Evolutionary conservation across 257 asterid genomes (phyloP), one percentile per base, ranked within the genome.

Genomic region (Nicotiana attenuata): DNA sequence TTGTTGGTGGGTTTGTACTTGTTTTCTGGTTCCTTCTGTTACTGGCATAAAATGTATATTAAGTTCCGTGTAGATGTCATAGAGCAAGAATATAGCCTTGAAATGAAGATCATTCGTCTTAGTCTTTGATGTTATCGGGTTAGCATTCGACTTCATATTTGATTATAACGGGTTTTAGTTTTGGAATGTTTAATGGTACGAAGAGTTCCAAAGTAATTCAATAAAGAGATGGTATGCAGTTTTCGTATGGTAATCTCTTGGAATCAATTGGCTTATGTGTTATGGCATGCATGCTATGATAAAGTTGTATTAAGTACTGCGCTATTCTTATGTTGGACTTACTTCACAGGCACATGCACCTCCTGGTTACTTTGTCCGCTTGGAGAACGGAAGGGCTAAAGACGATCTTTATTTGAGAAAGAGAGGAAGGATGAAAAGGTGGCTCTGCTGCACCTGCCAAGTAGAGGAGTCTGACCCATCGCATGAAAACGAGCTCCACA

Each of bases 391-490:
- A 69, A 69, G 69, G 75, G 33, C 69, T 28, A 76, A 69, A 17
- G 38, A 33, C 31, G 63, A 81, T 81, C 84, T 50, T 81, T 81
- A 69, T 29, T 24, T 81, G 50, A 68, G 17, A 29, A 68, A 56
- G 55, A 67, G 84, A 69, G 80, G 5, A 71, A 81, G 80, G 73
- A 81, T 81, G 84, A 47, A 82, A 52, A 82, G 55, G 82, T 82
- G 85, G 85, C 47, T 77, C 24, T 82, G 85, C 56, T 82, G 85
- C 78, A 76, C 81, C 65, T 64, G 60, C 67, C 52, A n/a, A 61
- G 66, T 22, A 26, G 82, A 64, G 55, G 82, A 82, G 78, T 35
- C 82, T 19, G 79, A 76, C 29, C 67, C 47, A 47, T 61, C 66
- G 15, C 28, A 50, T 61, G 85, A 64, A 63, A 82, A 76, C n/a